Base-by-base conservation (phyloP, 2,329 filamentous ascomycete species). In the Fusarium mexicanum region DNA sequence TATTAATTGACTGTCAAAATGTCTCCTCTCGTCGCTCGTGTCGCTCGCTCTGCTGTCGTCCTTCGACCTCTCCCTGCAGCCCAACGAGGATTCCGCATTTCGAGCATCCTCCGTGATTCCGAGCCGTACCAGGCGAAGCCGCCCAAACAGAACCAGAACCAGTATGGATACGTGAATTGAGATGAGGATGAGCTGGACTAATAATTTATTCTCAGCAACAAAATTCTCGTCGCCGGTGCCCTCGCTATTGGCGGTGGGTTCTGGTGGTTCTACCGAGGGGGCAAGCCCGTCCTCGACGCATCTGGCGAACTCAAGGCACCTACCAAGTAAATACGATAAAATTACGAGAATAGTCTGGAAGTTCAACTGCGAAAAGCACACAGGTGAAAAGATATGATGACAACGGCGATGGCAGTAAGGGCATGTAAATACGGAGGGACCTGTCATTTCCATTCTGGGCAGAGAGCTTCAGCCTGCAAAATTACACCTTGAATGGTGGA, bases 211-310 rank as follows among this genome's bases (percentile, higher is more conserved):
- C 26, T n/a, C 17, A 75, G 72, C 14, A 75, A 75, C 61, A 75
- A 75, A 26, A 50, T 55, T 26, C 69, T 75, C 17, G 72, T 70
- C 37, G 44, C 67, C 3, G 72, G 72, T 20, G 72, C 72, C 22
- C 43, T 75, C 35, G 64, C 55, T 29, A 61, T 44, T 17, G 72
- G 61, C n/a, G 61, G 12, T 17, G 70, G 53, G 12, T 75, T 75
- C 61, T 71, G 54, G 51, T 75, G 54, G 61, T 75, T 75, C 69
- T 75, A 75, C 46, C 35, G 61, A 41, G 72, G 72, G 24, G 72
- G 72, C 18, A 75, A 75, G 44, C 29, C 72, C 9, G n/a, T 37
- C 20, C 44, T 63, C 38, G 72, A 75, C 29, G 46, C 64, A 5
- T 38, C 71, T 51, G 71, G 62, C 8, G 72, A 73, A 24, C 35